phyloP scores from a whole-genome alignment of 768 basidiomycete genomes.

The Kondoa subrosea region DNA sequence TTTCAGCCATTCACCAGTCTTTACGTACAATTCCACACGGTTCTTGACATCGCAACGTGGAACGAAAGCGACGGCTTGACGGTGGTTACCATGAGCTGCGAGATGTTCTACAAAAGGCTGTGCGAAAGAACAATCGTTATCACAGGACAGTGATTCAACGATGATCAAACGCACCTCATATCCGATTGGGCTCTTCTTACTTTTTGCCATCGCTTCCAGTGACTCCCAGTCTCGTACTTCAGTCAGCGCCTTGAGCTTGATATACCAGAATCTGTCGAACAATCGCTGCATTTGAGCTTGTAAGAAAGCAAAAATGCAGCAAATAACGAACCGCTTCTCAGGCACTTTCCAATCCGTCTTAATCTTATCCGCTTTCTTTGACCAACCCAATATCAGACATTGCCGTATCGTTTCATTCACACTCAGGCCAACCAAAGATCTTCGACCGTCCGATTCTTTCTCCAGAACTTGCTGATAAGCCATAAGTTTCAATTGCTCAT shows the following conservation, averaged over 20 bases:
- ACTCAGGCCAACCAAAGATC: slow-evolving; percentile 62
- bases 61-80: slow-evolving; percentile 63
- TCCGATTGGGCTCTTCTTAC: slow-evolving; percentile 81
- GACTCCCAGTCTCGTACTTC: slow-evolving; percentile 67
- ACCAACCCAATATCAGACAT: slow-evolving; percentile 59
- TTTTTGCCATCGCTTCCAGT: slow-evolving; percentile 67
- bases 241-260: slow-evolving; percentile 70
- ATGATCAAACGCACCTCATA: slow-evolving; percentile 45
- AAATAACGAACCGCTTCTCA: slow-evolving; percentile 59
- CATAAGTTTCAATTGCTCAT: slow-evolving; percentile 63
- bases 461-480: slow-evolving; percentile 70
- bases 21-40: slow-evolving; percentile 69
- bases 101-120: slow-evolving; percentile 60
- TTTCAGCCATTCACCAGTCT: slow-evolving; percentile 46
- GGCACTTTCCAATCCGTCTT: slow-evolving; percentile 81
- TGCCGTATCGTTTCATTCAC: slow-evolving; percentile 69
- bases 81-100: slow-evolving; percentile 52
- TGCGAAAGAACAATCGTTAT: not conserved
- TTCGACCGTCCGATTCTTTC: slow-evolving; percentile 48
- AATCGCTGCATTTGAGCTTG: not conserved
- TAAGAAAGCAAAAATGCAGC: not conserved
- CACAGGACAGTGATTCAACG: not conserved
- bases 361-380: slow-evolving; percentile 75
- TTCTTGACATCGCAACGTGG: slow-evolving; percentile 65
- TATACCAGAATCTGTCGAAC: slow-evolving; percentile 65